Evolutionary conservation across 768 basidiomycete species (phyloP).

Genomic region (Suillus luteus): DNA sequence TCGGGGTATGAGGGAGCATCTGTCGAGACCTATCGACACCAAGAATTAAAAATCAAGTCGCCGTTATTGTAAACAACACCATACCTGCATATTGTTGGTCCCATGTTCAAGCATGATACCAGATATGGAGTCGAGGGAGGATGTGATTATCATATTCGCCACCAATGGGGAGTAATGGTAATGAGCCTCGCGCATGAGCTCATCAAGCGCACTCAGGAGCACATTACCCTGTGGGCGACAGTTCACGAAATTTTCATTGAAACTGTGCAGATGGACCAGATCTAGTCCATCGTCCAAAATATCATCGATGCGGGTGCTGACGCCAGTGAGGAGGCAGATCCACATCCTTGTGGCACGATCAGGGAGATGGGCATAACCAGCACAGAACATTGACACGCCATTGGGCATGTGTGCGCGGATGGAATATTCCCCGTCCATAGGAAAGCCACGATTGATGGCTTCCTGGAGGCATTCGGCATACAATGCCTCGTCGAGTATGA

Average conservation of each 20-base stretch:
- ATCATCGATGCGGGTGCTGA: not conserved
- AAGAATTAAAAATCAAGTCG: too few relatives aligned
- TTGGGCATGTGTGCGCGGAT: slow-evolving; percentile 26
- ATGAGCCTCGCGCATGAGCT: too few relatives aligned
- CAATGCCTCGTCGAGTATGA: not conserved
- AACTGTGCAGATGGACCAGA: slow-evolving; percentile 24
- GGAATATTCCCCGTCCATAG: slow-evolving; percentile 19
- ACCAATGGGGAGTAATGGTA: too few relatives aligned
- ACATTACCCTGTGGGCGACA: slow-evolving; percentile 29
- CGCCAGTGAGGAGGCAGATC: not conserved
- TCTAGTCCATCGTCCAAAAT: slow-evolving; percentile 17
- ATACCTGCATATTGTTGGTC: too few relatives aligned
- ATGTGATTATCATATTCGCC: too few relatives aligned
- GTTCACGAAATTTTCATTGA: slow-evolving; percentile 31
- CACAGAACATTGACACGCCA: slow-evolving; percentile 23
- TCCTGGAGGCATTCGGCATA: slow-evolving; percentile 19
- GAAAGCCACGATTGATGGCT: slow-evolving; percentile 23
- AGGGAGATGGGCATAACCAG: not conserved
- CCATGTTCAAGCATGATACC: too few relatives aligned
- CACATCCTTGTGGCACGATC: not conserved
- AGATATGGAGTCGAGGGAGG: too few relatives aligned
- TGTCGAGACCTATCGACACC: too few relatives aligned
- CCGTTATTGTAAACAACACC: too few relatives aligned
- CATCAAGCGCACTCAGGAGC: slow-evolving; percentile 29
- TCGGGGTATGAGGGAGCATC: too few relatives aligned